Conservation (phyloP, 805 yeast species). For the Tetrapisispora fleetii region DNA sequence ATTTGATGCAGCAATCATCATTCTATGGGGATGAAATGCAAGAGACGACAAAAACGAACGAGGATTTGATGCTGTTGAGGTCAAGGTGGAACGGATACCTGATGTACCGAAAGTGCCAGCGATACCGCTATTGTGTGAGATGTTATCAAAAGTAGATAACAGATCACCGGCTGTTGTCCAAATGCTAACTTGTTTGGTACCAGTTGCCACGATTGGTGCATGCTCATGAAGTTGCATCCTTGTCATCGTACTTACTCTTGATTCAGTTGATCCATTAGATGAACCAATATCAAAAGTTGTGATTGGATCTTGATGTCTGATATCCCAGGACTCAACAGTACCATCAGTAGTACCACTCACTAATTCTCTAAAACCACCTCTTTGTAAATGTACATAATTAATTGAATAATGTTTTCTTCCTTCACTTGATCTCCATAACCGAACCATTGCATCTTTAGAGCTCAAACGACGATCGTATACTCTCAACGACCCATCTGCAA, state of each 20-base stretch:
- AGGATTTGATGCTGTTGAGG: constrained; percentile 20
- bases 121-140: constrained; percentile 23
- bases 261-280: background rate
- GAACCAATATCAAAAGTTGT: constrained; percentile 47
- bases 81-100: constrained; percentile 20
- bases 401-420: constrained; percentile 45
- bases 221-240: constrained; percentile 86
- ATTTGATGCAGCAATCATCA: constrained; percentile 83
- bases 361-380: constrained; percentile 90
- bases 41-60: constrained; percentile 51
- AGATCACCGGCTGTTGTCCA: constrained; percentile 82
- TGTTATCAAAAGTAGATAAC: constrained; percentile 48
- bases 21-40: constrained; percentile 85
- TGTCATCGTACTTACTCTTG: constrained; percentile 34
- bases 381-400: constrained; percentile 81
- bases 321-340: constrained; percentile 81
- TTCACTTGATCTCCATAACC: constrained; percentile 59
- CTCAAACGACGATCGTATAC: constrained; percentile 86
- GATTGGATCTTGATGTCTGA: constrained; percentile 65
- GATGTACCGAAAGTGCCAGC: constrained; percentile 25
- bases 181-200: constrained; percentile 55
- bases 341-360: constrained; percentile 81
- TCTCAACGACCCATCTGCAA: constrained; percentile 79
- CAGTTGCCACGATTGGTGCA: constrained; percentile 89
- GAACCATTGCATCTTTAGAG: constrained; percentile 75